These are phyloP conservation scores for Boletus speciosus DNA, from an alignment of 768 basidiomycete species.

Conservation along the genomic window DNA sequence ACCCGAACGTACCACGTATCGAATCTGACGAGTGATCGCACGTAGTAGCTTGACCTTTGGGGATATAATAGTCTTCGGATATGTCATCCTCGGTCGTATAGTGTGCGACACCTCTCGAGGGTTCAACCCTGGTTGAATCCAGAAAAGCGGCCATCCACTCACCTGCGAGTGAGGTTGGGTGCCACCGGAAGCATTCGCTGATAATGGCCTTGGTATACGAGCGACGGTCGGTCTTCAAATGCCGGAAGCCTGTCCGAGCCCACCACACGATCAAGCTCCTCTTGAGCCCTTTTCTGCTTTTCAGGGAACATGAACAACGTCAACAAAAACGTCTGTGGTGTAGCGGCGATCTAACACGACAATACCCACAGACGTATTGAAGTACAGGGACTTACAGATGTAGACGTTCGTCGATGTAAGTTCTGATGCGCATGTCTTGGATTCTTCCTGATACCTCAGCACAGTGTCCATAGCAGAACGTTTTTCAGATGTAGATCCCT, in stretches of 20 bases:
- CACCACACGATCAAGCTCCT: conserved; percentile 13
- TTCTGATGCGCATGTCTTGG: background rate
- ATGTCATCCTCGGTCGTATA: conserved; percentile 2
- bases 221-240: conserved; percentile 15
- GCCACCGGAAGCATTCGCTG: conserved; percentile 4
- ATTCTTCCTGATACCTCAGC: background rate
- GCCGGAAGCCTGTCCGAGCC: conserved; percentile 12
- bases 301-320: conserved; percentile 17
- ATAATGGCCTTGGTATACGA: conserved; percentile 17
- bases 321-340: conserved; percentile 6
- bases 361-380: background rate
- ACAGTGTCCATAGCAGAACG: background rate
- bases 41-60: background rate
- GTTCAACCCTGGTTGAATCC: background rate
- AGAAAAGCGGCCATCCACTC: too few species aligned
- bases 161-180: conserved; percentile 1
- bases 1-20: background rate
- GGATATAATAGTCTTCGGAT: conserved; percentile 1
- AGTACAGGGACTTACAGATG: background rate
- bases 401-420: background rate
- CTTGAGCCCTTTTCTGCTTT: conserved; percentile 16
- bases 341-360: conserved; percentile 15
- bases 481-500: background rate
- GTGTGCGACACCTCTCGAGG: background rate
- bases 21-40: background rate